A percentile compares a stretch with the other conserved stretches of the same genome.
Evolutionary conservation across 2,329 filamentous ascomycete species (phyloP).

Genomic region (Ascochyta lentis): DNA sequence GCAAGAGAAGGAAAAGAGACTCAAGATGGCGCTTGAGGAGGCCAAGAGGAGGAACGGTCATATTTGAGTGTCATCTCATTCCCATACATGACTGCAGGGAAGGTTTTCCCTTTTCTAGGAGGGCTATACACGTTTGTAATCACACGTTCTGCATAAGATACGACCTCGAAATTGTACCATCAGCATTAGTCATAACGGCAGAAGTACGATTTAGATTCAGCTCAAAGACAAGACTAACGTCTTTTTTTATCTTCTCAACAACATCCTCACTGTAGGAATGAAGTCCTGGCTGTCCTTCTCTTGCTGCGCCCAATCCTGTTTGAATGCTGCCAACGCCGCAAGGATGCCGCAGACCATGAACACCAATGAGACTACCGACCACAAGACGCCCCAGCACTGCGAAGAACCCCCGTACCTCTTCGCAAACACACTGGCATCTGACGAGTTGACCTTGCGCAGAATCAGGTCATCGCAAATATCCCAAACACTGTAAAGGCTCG

Average conservation of each 20-base stretch:
- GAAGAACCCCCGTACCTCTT: slow-evolving; percentile 79
- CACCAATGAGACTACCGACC: slow-evolving; percentile 73
- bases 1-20: slow-evolving; percentile 54
- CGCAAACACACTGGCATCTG: slow-evolving; percentile 80
- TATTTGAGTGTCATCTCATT: slow-evolving; percentile 3
- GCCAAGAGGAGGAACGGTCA: slow-evolving; percentile 61
- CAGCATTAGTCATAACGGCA: too few relatives aligned
- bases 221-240: not conserved
- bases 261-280: slow-evolving; percentile 55
- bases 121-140: not conserved
- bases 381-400: slow-evolving; percentile 81
- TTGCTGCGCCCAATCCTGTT: slow-evolving; percentile 72
- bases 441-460: slow-evolving; percentile 78
- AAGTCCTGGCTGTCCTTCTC: slow-evolving; percentile 72
- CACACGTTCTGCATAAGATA: too few relatives aligned
- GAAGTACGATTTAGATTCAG: not conserved
- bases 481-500: slow-evolving; percentile 80
- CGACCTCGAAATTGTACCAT: too few relatives aligned
- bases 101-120: not conserved
- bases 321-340: slow-evolving; percentile 78
- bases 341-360: slow-evolving; percentile 78
- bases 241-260: not conserved
- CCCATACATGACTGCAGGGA: not conserved
- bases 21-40: slow-evolving; percentile 59
- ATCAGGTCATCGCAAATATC: slow-evolving; percentile 87